These are phyloP conservation scores for Beta corolliflora DNA, from an alignment of 179 eudicot species.

Conservation along the genomic window DNA sequence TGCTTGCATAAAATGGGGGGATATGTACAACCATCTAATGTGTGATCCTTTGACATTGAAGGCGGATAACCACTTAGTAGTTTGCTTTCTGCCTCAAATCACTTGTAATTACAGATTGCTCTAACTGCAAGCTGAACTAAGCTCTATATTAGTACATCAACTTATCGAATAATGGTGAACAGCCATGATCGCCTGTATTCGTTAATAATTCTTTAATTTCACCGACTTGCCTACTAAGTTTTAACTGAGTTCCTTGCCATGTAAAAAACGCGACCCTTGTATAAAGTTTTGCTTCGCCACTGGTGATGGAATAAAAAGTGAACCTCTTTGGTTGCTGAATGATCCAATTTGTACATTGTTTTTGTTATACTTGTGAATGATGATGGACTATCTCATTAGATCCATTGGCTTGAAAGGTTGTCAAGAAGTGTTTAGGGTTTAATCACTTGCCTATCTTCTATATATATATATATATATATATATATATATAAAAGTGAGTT, in stretches of 20 bases:
- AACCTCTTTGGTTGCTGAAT: not conserved
- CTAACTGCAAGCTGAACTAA: constrained; percentile 12
- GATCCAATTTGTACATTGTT: not conserved
- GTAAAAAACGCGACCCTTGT: constrained; percentile 11
- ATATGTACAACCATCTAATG: constrained; percentile 28
- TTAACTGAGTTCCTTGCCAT: constrained; percentile 8
- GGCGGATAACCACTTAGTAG: not conserved
- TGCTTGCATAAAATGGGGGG: constrained; percentile 11
- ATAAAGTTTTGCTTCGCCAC: constrained; percentile 7
- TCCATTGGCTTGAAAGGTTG: not conserved
- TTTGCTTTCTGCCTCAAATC: not conserved
- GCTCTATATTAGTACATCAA: constrained; percentile 18
- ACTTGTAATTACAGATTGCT: constrained; percentile 27
- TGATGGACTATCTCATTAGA: not conserved
- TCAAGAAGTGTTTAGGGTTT: no score
- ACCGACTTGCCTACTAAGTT: not conserved
- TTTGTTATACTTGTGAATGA: not conserved
- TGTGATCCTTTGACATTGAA: not conserved
- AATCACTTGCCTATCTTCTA: no score
- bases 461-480: no score
- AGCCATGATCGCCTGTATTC: not conserved
- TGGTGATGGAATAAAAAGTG: not conserved
- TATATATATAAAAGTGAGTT: no score
- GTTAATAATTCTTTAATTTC: not conserved
- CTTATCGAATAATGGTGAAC: constrained; percentile 20